phyloP scores from a whole-genome alignment of 2,329 filamentous ascomycete genomes.

The Paraphoma sp. region DNA sequence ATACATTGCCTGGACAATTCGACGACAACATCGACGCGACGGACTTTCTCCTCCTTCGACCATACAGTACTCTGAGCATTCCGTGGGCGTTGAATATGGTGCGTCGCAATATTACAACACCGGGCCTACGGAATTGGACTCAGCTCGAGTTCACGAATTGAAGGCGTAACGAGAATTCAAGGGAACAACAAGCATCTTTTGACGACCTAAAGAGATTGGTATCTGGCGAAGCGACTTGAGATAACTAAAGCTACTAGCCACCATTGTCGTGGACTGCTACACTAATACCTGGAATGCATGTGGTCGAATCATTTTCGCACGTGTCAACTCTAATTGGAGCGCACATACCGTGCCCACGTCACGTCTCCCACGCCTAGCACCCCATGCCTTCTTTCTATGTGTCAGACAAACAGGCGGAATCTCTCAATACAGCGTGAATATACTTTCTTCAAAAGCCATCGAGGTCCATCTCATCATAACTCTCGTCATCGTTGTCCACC shows the following conservation, averaged over 20 bases:
- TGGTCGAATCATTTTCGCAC: not conserved
- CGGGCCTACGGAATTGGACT: not conserved
- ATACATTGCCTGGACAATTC: constrained; percentile 3
- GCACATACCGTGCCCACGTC: not conserved
- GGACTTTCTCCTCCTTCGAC: not conserved
- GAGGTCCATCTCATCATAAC: constrained; percentile 16
- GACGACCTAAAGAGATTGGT: no score
- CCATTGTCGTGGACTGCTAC: not conserved
- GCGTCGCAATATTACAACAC: not conserved
- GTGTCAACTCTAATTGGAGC: not conserved
- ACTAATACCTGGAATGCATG: not conserved
- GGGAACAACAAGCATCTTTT: not conserved
- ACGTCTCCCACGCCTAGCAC: not conserved
- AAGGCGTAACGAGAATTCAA: not conserved
- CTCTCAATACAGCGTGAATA: not conserved
- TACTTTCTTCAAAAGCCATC: not conserved
- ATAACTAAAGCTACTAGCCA: no score
- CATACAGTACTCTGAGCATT: not conserved
- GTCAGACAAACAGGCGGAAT: not conserved
- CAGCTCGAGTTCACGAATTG: not conserved
- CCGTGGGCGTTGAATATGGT: not conserved
- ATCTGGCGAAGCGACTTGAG: no score
- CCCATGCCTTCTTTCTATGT: constrained; percentile 1
- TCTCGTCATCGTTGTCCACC: constrained; percentile 4
- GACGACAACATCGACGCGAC: not conserved